These are phyloP conservation scores for Mortierella sp. DNA, from an alignment of 371 early-diverging fungal genomes.

Conservation along the genomic window DNA sequence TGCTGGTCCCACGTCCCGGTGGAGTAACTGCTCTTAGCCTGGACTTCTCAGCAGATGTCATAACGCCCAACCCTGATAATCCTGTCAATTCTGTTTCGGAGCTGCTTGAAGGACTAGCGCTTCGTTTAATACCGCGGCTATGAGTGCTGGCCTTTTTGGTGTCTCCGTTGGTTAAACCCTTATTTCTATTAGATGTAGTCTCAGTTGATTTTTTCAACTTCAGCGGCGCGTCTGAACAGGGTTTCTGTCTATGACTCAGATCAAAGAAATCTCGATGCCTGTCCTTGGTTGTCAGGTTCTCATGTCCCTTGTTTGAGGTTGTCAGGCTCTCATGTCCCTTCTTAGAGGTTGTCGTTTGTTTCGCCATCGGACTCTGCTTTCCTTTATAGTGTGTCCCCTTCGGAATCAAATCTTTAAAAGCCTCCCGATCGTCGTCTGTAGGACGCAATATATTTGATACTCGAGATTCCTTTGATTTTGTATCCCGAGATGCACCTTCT, in stretches of 20 bases:
- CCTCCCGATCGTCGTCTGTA: not conserved
- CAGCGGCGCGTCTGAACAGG: not conserved
- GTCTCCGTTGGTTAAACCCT: not conserved
- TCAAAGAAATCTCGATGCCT: not conserved
- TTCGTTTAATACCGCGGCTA: not conserved
- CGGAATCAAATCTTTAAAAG: not conserved
- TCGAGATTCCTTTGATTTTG: not conserved
- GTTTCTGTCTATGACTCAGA: not conserved
- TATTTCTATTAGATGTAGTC: not conserved
- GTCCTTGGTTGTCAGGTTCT: not conserved
- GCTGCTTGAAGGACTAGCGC: not conserved
- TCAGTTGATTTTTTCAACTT: not conserved
- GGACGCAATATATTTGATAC: not conserved
- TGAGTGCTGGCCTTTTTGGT: not conserved
- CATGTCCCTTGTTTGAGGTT: not conserved
- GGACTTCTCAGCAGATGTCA: not conserved
- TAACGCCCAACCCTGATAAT: not conserved
- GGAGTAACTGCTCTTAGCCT: not conserved
- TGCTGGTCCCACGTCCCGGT: not conserved
- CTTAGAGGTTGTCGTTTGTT: not conserved
- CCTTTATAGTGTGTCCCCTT: not conserved
- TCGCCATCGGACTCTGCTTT: not conserved
- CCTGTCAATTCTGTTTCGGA: not conserved
- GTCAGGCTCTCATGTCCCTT: not conserved
- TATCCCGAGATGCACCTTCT: not conserved